Evolutionary conservation across 2,329 filamentous ascomycete species (phyloP), one percentile per base, ranked within the genome.

Genomic region (Exophiala bonariae): DNA sequence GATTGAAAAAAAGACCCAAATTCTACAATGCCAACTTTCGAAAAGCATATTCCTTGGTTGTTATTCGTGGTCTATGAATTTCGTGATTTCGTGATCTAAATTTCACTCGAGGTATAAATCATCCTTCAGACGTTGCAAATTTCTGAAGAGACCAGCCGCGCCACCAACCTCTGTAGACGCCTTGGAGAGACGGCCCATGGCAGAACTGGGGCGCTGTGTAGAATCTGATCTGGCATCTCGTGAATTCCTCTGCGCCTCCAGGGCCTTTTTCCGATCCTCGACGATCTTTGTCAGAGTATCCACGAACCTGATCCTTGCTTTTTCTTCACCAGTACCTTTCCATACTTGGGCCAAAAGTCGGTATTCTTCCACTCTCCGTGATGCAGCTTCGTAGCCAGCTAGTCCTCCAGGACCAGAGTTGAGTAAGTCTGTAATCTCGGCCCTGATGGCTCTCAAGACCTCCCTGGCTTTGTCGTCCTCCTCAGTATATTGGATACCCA

Each of bases 311-410:
- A 72, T 72, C 43, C 93, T 77, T 4, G 89, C 89, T 69, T 88
- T 95, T 66, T 97, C 93, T 70, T 99, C 93, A 0, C 88, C 86
- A 2, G 93, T 96, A n/a, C 90, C 90, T 65, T 87, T 92, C 91
- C 93, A 99, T 17, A 99, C 83, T n/a, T 71, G 71, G 3, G 83
- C 82, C 54, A 97, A 70, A 53, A 83, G 79, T 61, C 89, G 85
- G 46, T 97, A 75, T 62, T 87, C 82, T 61, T 89, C 85, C 11
- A 97, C 83, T 35, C 88, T 76, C 45, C 78, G 77, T 10, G 80
- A 80, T 0, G 93, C 93, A 47, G 83, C 83, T 55, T 88, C 84
- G 7, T 93, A 75, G 13, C 87, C 88, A 35, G 77, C 76, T 10
- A 84, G 74, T 0, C 81, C 78, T 35, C 85, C 82, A 1, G 75